A percentile compares a stretch with the other conserved stretches of the same genome.
phyloP scores from a whole-genome alignment of 2,329 filamentous ascomycete genomes.

The Aureobasidium sp. region DNA sequence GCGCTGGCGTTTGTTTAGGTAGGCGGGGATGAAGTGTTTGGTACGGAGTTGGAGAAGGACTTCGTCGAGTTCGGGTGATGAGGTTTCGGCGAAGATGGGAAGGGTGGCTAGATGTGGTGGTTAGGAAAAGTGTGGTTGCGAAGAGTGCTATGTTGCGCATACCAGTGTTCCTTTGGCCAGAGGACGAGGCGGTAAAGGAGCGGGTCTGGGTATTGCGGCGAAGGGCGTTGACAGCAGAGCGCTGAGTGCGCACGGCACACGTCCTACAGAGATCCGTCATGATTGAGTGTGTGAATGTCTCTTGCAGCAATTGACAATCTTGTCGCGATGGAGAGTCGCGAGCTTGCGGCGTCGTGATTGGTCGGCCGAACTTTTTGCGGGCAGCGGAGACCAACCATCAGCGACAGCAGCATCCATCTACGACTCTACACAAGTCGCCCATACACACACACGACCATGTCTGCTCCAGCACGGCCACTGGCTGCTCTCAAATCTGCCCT shows the following conservation, averaged over 20 bases:
- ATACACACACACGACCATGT: slow-evolving; percentile 37
- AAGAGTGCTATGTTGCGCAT: neutral
- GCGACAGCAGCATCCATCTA: slow-evolving; percentile 2
- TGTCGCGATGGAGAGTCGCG: neutral
- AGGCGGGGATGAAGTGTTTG: slow-evolving; percentile 36
- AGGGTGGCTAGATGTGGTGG: slow-evolving; percentile 25
- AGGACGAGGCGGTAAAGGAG: slow-evolving; percentile 6
- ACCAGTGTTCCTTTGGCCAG: slow-evolving; percentile 6
- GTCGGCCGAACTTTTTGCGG: slow-evolving; percentile 11
- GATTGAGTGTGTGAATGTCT: slow-evolving; percentile 1
- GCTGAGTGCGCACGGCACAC: slow-evolving; percentile 26
- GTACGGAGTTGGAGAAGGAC: slow-evolving; percentile 33
- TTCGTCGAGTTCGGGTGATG: slow-evolving; percentile 32
- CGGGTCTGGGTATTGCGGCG: slow-evolving; percentile 8
- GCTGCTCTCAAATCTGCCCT: slow-evolving; percentile 61
- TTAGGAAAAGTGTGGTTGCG: neutral
- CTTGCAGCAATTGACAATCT: neutral
- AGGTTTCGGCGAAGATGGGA: slow-evolving; percentile 33
- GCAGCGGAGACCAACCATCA: slow-evolving; percentile 1
- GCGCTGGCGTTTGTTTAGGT: slow-evolving; percentile 33
- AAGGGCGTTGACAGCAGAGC: slow-evolving; percentile 16
- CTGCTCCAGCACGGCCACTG: slow-evolving; percentile 55
- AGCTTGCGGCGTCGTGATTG: slow-evolving; percentile 9
- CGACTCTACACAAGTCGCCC: neutral
- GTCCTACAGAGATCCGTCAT: slow-evolving; percentile 24